These are phyloP conservation scores for Aspergillus versicolor DNA, from an alignment of 2,329 filamentous ascomycete genomes.

Conservation along the genomic window DNA sequence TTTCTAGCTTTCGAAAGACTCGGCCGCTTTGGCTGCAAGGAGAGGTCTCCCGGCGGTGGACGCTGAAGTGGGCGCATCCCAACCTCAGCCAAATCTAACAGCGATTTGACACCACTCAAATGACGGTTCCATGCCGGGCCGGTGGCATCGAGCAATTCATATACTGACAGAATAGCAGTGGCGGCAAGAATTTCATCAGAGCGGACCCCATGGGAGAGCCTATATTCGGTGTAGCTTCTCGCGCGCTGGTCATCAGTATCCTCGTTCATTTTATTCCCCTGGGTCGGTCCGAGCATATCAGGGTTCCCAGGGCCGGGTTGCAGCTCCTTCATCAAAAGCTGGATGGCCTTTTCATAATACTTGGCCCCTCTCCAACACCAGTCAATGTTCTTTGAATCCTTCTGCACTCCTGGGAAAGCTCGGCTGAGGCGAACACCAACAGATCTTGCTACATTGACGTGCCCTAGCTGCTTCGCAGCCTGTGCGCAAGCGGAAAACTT, in stretches of 20 bases:
- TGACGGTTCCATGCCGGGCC: conserved; percentile 64
- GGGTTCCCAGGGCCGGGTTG: conserved; percentile 38
- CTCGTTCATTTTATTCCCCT: conserved; percentile 33
- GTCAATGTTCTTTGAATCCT: conserved; percentile 50
- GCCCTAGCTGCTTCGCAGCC: conserved; percentile 60
- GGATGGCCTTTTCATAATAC: conserved; percentile 64
- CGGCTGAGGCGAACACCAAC: conserved; percentile 48
- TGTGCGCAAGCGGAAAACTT: conserved; percentile 60
- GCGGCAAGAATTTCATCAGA: conserved; percentile 63
- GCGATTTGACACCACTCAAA: conserved; percentile 63
- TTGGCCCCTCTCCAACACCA: conserved; percentile 63
- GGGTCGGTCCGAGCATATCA: conserved; percentile 38
- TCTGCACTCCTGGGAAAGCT: conserved; percentile 55
- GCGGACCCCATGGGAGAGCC: conserved; percentile 38
- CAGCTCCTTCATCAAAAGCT: conserved; percentile 51
- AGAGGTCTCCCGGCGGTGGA: conserved; percentile 43
- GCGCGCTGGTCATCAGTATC: conserved; percentile 43
- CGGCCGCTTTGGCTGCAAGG: conserved; percentile 30
- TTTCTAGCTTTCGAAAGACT: conserved; percentile 56
- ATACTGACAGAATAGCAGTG: conserved; percentile 65
- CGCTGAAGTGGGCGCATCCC: conserved; percentile 42
- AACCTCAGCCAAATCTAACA: conserved; percentile 52
- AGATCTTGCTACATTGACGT: conserved; percentile 54
- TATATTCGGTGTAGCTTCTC: conserved; percentile 45
- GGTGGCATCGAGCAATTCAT: conserved; percentile 67